phyloP scores from a whole-genome alignment of 495 filamentous ascomycete genomes.

The Melanomma pulvis-pyrius region DNA sequence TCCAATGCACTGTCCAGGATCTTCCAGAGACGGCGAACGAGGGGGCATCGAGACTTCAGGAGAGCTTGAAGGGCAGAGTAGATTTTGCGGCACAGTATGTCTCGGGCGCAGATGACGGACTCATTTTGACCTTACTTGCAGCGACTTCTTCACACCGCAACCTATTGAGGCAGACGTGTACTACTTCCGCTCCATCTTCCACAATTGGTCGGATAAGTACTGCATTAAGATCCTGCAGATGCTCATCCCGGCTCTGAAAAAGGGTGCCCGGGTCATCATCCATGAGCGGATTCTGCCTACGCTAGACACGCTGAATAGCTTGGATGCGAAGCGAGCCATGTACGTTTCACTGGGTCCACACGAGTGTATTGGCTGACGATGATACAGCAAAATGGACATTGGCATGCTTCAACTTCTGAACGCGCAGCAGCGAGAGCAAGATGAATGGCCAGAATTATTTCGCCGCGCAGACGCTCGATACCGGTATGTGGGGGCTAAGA shows the following conservation, averaged over 20 bases:
- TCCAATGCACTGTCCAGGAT: slow-evolving; percentile 9
- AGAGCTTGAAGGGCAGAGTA: slow-evolving; percentile 4
- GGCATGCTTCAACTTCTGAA: slow-evolving; percentile 22
- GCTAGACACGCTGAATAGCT: slow-evolving; percentile 5
- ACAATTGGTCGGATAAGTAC: slow-evolving; percentile 12
- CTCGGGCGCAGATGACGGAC: not conserved
- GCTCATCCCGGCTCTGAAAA: not conserved
- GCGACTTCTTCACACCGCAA: slow-evolving; percentile 13
- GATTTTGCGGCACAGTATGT: slow-evolving; percentile 6
- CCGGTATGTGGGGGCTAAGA: not conserved
- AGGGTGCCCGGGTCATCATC: slow-evolving; percentile 6
- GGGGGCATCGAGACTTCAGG: not conserved
- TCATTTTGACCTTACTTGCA: not conserved
- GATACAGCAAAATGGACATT: slow-evolving; percentile 15
- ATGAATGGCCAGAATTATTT: slow-evolving; percentile 19
- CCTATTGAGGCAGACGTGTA: slow-evolving; percentile 9
- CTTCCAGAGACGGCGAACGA: slow-evolving; percentile 7
- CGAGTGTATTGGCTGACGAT: not conserved
- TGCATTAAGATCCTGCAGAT: slow-evolving; percentile 7
- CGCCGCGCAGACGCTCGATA: slow-evolving; percentile 6
- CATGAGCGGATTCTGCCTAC: slow-evolving; percentile 7
- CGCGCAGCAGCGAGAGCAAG: slow-evolving; percentile 3
- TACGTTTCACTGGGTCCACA: not conserved
- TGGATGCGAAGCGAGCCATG: slow-evolving; percentile 18
- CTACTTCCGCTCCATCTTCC: slow-evolving; percentile 8